Evolutionary conservation across 2,329 filamentous ascomycete genomes (phyloP).

Genomic region (Hypoxylon sp.): DNA sequence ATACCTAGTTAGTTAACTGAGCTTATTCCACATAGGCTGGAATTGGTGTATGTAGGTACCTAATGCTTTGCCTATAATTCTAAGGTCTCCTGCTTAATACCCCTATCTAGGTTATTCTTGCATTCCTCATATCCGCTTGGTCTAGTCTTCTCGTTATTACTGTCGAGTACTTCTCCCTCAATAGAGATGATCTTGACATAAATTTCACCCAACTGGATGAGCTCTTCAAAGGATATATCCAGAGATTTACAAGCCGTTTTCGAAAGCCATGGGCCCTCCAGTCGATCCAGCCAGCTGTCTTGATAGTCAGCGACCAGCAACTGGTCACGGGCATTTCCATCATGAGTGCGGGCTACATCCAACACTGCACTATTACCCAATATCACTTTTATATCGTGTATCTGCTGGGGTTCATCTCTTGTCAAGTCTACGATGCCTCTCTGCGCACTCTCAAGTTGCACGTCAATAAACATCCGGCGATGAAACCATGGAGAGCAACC

Average conservation of each 20-base stretch:
- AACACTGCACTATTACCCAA: constrained; percentile 32
- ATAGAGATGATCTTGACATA: not conserved
- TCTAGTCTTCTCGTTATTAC: constrained; percentile 13
- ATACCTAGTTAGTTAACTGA: too few relatives aligned
- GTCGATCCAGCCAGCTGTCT: constrained; percentile 18
- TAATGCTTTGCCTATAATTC: not conserved
- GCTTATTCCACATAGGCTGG: too few relatives aligned
- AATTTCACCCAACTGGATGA: constrained; percentile 6
- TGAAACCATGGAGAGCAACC: not conserved
- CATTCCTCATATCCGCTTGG: constrained; percentile 26
- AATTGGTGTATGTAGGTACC: constrained; percentile 17
- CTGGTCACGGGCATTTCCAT: constrained; percentile 23
- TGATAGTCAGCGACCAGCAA: constrained; percentile 31
- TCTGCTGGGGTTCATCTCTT: constrained; percentile 5
- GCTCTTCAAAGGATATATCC: not conserved
- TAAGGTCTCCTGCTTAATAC: not conserved
- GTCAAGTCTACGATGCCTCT: constrained; percentile 13
- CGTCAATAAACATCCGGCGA: not conserved
- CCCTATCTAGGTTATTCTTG: constrained; percentile 10
- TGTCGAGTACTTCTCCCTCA: constrained; percentile 16
- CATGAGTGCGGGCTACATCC: constrained; percentile 27
- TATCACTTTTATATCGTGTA: constrained; percentile 10
- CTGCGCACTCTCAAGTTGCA: not conserved
- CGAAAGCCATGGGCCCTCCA: constrained; percentile 6
- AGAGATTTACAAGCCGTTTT: not conserved